phyloP scores from a whole-genome alignment of 2,329 filamentous ascomycete genomes.

The Bipolaris gigantea region DNA sequence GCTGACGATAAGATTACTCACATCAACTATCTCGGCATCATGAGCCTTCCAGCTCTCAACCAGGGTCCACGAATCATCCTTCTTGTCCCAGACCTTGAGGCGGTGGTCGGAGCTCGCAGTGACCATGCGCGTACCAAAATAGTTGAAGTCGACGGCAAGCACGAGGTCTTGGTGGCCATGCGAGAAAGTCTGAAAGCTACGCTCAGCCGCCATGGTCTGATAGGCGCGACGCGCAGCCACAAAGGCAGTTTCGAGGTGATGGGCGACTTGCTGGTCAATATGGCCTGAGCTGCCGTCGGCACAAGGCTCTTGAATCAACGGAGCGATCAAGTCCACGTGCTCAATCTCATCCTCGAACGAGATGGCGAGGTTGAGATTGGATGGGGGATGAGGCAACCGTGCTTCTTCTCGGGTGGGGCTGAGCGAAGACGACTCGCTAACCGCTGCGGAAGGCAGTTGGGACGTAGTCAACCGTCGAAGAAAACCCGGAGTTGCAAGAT shows the following conservation, averaged over 20 bases:
- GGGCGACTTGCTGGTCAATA: constrained; percentile 30
- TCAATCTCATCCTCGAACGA: constrained; percentile 36
- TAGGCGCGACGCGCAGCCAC: constrained; percentile 35
- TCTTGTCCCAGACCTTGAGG: constrained; percentile 86
- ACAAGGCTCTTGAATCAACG: constrained; percentile 41
- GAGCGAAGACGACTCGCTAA: constrained; percentile 43
- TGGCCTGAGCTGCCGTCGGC: constrained; percentile 33
- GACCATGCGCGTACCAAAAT: constrained; percentile 87
- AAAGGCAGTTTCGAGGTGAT: constrained; percentile 35
- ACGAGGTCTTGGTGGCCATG: constrained; percentile 80
- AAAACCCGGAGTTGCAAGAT: constrained; percentile 40
- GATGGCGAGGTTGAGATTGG: constrained; percentile 37
- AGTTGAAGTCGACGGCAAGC: constrained; percentile 85
- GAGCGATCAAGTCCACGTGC: constrained; percentile 36
- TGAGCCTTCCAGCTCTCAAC: constrained; percentile 90
- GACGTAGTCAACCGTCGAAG: constrained; percentile 42
- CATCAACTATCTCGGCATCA: constrained; percentile 86
- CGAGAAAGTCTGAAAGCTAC: constrained; percentile 61
- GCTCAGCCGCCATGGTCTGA: constrained; percentile 41
- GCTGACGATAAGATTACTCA: constrained; percentile 49
- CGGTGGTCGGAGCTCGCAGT: constrained; percentile 91
- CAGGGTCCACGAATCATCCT: constrained; percentile 74
- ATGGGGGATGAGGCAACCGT: constrained; percentile 36
- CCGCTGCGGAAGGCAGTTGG: constrained; percentile 44
- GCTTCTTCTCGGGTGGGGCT: constrained; percentile 40